Evolutionary conservation across 495 filamentous ascomycete genomes (phyloP), one percentile per base, ranked within the genome.

Genomic region (Achaetomiella virescens): DNA sequence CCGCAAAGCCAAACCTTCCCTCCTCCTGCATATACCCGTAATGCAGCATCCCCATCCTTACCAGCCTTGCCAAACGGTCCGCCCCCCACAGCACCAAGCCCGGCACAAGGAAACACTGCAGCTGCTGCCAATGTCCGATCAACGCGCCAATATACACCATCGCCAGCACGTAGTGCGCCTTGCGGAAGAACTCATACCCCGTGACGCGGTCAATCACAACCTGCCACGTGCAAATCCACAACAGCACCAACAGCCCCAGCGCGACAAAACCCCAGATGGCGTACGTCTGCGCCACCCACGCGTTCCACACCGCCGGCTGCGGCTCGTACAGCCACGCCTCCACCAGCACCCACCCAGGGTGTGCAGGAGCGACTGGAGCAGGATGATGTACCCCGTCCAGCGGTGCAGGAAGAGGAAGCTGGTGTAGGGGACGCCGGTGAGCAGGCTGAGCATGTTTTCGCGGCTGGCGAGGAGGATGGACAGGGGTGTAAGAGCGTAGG

Each of bases 371-470:
- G 75, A 73, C 52, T 86, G 83, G 1, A 81, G 62, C 45, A 84
- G 75, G 58, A 87, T 85, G 55, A 86, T 78, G 40, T 81, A 79
- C 1, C 85, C 84, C 2, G 78, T 66, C 83, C 82, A 85, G 24
- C 82, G 78, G 61, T 87, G 84, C 22, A 89, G 70, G 66, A 87
- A 87, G 69, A 84, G 81, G 71, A 87, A 87, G 48, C 75, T 77
- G 54, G 86, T 81, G 59, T 87, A 86, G 0, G 85, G 82, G 4
- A 87, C 66, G 6, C 85, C 84, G 0, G 83, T 87, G 42, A 85
- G 54, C 25, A 85, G 54, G 1, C 76, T 81, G 4, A 88, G 77
- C 2, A 87, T 68, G 0, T 78, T 82, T 50, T 87, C 84, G 6
- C 83, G 74, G 46, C 70, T 81, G 31, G 76, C 77, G 14, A 87